Conservation (phyloP, 805 yeast genomes). For the Pichia phayaonensis region DNA sequence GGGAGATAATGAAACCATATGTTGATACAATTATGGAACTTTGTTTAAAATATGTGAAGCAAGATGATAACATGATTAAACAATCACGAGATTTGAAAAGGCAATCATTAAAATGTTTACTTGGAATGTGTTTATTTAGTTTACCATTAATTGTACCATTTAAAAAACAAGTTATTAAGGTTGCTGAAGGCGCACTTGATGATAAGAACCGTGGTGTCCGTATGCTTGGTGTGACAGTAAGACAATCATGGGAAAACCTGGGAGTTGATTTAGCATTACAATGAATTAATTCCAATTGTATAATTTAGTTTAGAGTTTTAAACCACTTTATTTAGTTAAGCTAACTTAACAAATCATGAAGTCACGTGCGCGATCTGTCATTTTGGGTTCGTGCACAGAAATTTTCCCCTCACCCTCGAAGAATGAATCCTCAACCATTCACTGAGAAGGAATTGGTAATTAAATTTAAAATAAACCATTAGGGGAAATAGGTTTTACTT, state of each 20-base stretch:
- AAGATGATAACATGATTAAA: background rate
- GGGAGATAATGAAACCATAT: slow-evolving; percentile 7
- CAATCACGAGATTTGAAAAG: background rate
- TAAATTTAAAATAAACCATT: background rate
- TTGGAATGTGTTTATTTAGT: slow-evolving; percentile 34
- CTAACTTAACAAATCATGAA: background rate
- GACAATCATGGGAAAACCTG: slow-evolving; percentile 66
- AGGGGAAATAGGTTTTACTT: background rate
- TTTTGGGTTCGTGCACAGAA: background rate
- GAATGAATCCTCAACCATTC: background rate
- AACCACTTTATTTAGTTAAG: too few relatives aligned
- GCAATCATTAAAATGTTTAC: slow-evolving; percentile 48
- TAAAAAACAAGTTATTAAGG: slow-evolving; percentile 39
- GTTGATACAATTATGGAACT: slow-evolving; percentile 7
- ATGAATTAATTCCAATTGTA: background rate
- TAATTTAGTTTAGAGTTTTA: background rate
- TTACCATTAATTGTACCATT: slow-evolving; percentile 43
- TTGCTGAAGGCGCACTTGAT: slow-evolving; percentile 49
- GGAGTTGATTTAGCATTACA: slow-evolving; percentile 13
- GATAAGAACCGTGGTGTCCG: slow-evolving; percentile 72
- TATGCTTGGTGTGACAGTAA: slow-evolving; percentile 66
- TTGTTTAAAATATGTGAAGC: background rate
- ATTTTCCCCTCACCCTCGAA: background rate
- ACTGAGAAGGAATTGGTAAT: background rate
- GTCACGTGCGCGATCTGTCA: background rate